Evolutionary conservation across 495 filamentous ascomycete genomes (phyloP), one percentile per base, ranked within the genome.

Genomic region (Xylaria palmicola): DNA sequence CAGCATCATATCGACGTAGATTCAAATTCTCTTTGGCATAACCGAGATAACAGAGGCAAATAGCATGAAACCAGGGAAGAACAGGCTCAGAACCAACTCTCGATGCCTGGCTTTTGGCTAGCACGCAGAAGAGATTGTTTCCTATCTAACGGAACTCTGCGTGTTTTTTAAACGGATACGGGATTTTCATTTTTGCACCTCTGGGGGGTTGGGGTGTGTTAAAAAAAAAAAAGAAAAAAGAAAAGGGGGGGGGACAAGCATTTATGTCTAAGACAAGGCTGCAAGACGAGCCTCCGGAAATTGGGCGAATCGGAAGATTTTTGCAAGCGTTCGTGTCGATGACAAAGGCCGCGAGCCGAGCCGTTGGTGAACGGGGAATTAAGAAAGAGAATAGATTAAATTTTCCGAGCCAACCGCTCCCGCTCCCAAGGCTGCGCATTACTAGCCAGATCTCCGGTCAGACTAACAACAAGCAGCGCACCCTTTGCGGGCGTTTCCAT

Each of bases 401-500:
- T 37, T 55, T 22, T 55, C 32, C 20, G 34, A 40, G 47, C 47
- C 47, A 40, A 41, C 36, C 12, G 13, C 19, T 54, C 53, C 53
- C 53, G 53, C 13, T 43, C 43, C 53, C 53, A 56, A 44, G 53
- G 53, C 37, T 7, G 27, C 29, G 30, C 20, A 30, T 39, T 19
- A 36, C 39, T 44, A 44, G 34, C 37, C 24, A 39, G 39, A 39
- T 44, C 15, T 56, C 53, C 39, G 15, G 10, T 37, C 53, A 24
- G 24, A 43, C 22, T 15, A 44, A 26, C 24, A 43, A 56, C 52
- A 40, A 50, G n/a, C 60, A 20, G 52, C 60, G 60, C 60, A 62
- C 60, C 52, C 41, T 49, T 51, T 52, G 51, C 56, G 40, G 60
- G 36, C 40, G 51, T 62, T 62, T 62, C 52, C 51, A 49, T 62